Base-by-base conservation (phyloP, 2,329 filamentous ascomycete genomes). In the Colletotrichum spaethianum region DNA sequence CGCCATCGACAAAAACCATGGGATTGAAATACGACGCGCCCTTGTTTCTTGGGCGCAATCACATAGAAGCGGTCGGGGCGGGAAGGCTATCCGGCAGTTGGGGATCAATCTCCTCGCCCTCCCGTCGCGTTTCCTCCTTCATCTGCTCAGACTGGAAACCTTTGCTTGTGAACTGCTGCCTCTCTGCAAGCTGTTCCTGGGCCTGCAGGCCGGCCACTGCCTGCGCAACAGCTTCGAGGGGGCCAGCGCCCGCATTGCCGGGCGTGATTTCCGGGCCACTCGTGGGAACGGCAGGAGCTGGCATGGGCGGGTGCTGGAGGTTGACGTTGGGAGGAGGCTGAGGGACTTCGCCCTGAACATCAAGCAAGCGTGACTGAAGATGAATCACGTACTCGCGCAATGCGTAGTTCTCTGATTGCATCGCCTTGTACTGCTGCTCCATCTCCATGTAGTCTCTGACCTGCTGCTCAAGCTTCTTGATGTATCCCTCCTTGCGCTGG, bases 401-500 rank as follows among this genome's bases (percentile, higher is more conserved):
- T 74, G 93, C 91, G 80, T 95, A 96, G 83, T 98, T 98, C 81
- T 99, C 96, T 36, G 90, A 87, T 79, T 98, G 94, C 33, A 97
- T 85, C n/a, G 88, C 85, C 81, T 97, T 96, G 82, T 90, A 94
- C 67, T 89, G 90, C 74, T 93, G 89, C 75, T 95, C 93, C 82
- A 98, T 90, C 23, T 91, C 88, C 76, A 90, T 88, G 75, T 91
- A 93, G 38, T 96, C 94, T 78, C 94, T 92, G 63, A 98, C 94
- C 80, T 98, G 94, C 80, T 96, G 93, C 83, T 99, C 96, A 8
- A 99, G 89, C 81, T 97, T 97, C 86, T 97, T 97, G 82, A 99
- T 99, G 82, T 99, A 98, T 56, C 94, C 94, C 83, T 99, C 96
- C 81, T 99, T 99, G 74, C 96, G 93, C 84, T 98, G 95, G 52